phyloP scores from a whole-genome alignment of 495 filamentous ascomycete genomes.

The Penicillium atrosanguineum region DNA sequence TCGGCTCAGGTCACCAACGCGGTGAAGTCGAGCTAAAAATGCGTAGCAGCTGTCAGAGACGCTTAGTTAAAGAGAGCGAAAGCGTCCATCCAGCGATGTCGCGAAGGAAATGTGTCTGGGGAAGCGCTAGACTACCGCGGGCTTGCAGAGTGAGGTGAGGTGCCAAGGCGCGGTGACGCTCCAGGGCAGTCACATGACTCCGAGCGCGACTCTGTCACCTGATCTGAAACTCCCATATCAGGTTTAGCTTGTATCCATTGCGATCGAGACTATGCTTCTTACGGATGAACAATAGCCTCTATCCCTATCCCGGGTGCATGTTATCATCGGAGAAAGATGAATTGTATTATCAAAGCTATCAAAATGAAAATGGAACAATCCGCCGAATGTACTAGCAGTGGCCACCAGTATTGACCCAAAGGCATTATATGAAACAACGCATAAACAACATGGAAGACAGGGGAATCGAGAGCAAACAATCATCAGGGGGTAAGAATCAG shows the following conservation, averaged over 20 bases:
- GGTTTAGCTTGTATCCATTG: conserved; percentile 14
- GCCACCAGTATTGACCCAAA: neutral
- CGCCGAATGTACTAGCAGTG: neutral
- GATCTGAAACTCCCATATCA: conserved; percentile 17
- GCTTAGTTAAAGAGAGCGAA: conserved; percentile 19
- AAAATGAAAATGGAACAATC: neutral
- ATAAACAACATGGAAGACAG: conserved; percentile 14
- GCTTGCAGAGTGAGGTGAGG: conserved; percentile 37
- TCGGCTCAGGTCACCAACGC: conserved; percentile 34
- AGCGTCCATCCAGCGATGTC: conserved; percentile 30
- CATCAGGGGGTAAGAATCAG: conserved; percentile 18
- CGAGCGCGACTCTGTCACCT: conserved; percentile 29
- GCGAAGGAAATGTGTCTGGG: conserved; percentile 19
- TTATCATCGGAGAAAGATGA: conserved; percentile 2
- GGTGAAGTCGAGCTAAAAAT: conserved; percentile 27
- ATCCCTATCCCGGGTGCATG: neutral
- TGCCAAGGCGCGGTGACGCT: conserved; percentile 39
- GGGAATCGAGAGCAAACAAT: conserved; percentile 36
- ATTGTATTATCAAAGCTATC: conserved; percentile 9
- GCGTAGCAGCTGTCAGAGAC: conserved; percentile 21
- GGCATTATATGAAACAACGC: conserved; percentile 11
- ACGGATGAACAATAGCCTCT: neutral
- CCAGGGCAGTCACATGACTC: conserved; percentile 29
- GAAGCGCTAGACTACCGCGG: conserved; percentile 24
- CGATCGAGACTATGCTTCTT: neutral